Base-by-base conservation (phyloP, 2,329 filamentous ascomycete species). In the Sclerotinia nivalis region DNA sequence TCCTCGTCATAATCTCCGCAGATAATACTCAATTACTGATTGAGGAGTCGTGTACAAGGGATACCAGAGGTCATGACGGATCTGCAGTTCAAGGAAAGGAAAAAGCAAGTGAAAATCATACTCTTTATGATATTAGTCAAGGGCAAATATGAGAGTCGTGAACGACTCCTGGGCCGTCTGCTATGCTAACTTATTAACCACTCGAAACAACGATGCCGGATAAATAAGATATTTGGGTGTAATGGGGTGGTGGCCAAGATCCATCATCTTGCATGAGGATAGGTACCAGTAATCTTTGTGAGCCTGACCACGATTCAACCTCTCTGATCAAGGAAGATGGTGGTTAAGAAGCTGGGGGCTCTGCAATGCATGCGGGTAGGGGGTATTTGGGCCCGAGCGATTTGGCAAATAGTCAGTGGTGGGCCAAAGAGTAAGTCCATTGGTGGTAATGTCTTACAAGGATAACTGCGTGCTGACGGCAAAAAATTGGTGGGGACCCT, bases 251-350 rank as follows among this genome's bases (percentile, higher is more conserved):
- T 49, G 45, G 66, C 45, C 60, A 64, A 50, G 31, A 64, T 40
- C 60, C 60, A 64, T 37, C 31, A 52, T 64, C 60, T 64, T 50
- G 60, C 60, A 64, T 64, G 47, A 64, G 47, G 61, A 15, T 37
- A 8, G 12, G 34, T 18, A 3, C 56, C 9, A 22, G 18, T 22
- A 49, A 31, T 62, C 22, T 22, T 18, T 49, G 28, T 49, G 60
- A 62, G 60, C 28, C 60, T 62, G 43, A 62, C 60, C 59, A 45
- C 28, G 43, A 34, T 62, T 50, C 20, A 25, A 64, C 50, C 13
- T 50, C 47, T 64, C 31, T 22, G 60, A 50, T 6, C 60, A 50
- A 64, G 60, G 60, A 62, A 64, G n/a, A 64, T 50, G 18, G 31
- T 50, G 28, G 31, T 49, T n/a, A 28, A 15, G 20, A 28, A 50